A percentile compares a stretch with the other conserved stretches of the same genome.
phyloP scores from a whole-genome alignment of 495 filamentous ascomycete species.

The Symbiotaphrina buchneri region DNA sequence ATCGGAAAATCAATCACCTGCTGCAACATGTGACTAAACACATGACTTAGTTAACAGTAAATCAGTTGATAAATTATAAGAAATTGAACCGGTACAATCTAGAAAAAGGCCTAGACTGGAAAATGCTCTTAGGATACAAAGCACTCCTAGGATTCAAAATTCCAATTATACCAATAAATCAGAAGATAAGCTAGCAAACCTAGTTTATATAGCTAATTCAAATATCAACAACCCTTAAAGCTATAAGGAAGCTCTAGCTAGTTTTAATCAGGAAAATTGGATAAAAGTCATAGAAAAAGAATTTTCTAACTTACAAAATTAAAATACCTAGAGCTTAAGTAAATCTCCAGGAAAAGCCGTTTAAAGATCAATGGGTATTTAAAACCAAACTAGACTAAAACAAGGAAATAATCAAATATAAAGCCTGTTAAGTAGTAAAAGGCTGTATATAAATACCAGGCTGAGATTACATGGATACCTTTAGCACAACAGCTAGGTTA shows the following conservation, averaged over 20 bases:
- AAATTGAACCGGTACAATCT: too few relatives aligned
- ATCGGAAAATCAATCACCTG: too few relatives aligned
- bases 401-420: constrained; percentile 1
- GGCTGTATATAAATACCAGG: constrained; percentile 13
- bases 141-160: too few relatives aligned
- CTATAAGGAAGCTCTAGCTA: not conserved
- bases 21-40: too few relatives aligned
- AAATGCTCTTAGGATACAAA: too few relatives aligned
- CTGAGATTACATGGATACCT: constrained; percentile 18
- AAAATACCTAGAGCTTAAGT: constrained; percentile 1
- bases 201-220: too few relatives aligned
- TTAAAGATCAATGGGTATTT: constrained; percentile 2
- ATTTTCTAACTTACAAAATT: not conserved
- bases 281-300: not conserved
- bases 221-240: not conserved
- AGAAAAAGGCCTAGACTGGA: too few relatives aligned
- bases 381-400: constrained; percentile 1
- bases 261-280: not conserved
- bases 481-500: constrained; percentile 17
- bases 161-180: too few relatives aligned
- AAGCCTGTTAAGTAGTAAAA: constrained; percentile 4
- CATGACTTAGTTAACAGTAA: too few relatives aligned
- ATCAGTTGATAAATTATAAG: too few relatives aligned
- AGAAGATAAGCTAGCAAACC: too few relatives aligned
- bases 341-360: constrained; percentile 1